Percentiles rank a stretch among this genome's conserved stretches.
These are phyloP conservation scores for Clonostachys chloroleuca DNA, from an alignment of 2,329 filamentous ascomycete species.

Conservation along the genomic window DNA sequence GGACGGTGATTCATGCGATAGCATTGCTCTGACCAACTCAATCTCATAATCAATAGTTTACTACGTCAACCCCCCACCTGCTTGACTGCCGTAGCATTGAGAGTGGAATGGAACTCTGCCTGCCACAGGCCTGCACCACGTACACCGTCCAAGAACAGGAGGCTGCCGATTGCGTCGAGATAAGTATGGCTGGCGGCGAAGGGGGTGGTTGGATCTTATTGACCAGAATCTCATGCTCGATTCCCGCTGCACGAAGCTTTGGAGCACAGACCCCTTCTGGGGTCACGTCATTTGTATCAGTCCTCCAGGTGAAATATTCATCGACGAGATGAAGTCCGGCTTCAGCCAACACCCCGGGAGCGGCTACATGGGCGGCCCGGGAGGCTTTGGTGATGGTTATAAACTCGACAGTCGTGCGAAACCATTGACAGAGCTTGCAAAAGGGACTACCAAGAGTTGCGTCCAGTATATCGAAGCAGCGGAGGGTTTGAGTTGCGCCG, in stretches of 20 bases:
- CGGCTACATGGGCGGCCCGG: background rate
- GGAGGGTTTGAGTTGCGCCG: background rate
- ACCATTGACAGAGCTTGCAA: background rate
- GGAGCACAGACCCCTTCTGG: conserved; percentile 6
- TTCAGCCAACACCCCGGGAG: background rate
- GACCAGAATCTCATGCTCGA: conserved; percentile 6
- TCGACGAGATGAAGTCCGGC: no score
- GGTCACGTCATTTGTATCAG: conserved; percentile 7
- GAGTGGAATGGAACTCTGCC: conserved; percentile 6
- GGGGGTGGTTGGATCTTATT: background rate
- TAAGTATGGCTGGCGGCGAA: conserved; percentile 1
- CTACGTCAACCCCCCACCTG: conserved; percentile 9
- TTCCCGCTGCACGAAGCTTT: conserved; percentile 5
- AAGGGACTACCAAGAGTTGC: background rate
- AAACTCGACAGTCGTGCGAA: background rate
- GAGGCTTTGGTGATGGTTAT: background rate
- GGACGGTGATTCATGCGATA: conserved; percentile 11
- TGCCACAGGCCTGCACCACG: conserved; percentile 4
- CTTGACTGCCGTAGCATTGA: conserved; percentile 6
- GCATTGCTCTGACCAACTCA: conserved; percentile 4
- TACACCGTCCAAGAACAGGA: background rate
- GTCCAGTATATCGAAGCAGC: background rate
- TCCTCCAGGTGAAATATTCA: background rate
- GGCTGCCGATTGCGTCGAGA: conserved; percentile 1
- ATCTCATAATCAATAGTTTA: conserved; percentile 8